phyloP scores from a whole-genome alignment of 208 protist species.

The Leishmania martiniquensis region DNA sequence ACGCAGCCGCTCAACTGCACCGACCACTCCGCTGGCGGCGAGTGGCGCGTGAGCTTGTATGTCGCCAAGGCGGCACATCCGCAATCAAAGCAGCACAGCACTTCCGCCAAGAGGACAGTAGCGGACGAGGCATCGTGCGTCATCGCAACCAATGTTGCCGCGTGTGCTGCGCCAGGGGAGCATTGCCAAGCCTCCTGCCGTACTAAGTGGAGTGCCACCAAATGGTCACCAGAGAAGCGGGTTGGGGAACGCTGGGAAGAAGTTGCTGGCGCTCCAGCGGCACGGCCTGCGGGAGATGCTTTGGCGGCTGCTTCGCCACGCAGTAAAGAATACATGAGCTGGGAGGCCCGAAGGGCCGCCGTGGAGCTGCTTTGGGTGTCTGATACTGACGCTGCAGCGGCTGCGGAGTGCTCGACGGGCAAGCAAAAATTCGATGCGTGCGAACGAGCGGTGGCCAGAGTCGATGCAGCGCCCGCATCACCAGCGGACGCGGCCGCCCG shows the following conservation, averaged over 20 bases:
- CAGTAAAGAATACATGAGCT: not conserved
- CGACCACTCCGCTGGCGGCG: not conserved
- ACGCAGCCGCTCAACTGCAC: not conserved
- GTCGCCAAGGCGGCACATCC: constrained; percentile 28
- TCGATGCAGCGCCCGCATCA: not conserved
- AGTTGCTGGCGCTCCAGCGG: not conserved
- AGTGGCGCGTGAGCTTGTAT: constrained; percentile 4
- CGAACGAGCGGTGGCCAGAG: not conserved
- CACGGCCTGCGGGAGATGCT: not conserved
- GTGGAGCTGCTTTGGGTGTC: not conserved
- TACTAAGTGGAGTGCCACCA: constrained; percentile 7
- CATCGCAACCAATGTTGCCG: not conserved
- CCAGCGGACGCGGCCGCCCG: not conserved
- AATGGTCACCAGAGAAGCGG: not conserved
- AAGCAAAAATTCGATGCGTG: not conserved
- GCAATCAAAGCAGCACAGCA: constrained; percentile 22
- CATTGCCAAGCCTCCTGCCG: not conserved
- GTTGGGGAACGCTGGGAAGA: not conserved
- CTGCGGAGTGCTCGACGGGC: not conserved
- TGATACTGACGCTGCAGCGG: not conserved
- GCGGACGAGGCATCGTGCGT: not conserved
- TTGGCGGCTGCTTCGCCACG: not conserved
- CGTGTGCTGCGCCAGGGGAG: not conserved
- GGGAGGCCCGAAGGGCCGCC: not conserved
- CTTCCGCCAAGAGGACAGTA: not conserved